Evolutionary conservation across 768 basidiomycete species (phyloP).

Genomic region (Podaxis mareebaensis): DNA sequence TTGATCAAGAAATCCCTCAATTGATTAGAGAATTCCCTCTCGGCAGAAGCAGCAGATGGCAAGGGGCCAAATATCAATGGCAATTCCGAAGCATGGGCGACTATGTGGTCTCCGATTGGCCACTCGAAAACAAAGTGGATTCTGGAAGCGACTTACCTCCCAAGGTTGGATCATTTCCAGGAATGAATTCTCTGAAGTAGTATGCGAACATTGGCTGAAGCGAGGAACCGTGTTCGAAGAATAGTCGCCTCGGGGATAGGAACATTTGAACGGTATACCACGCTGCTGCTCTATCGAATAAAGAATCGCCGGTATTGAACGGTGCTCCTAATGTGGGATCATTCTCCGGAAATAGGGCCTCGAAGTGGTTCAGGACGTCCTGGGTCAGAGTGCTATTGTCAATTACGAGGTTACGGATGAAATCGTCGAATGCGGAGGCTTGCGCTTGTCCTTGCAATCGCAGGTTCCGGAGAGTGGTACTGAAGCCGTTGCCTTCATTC

Average conservation of each 20-base stretch:
- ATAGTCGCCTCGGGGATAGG: conserved; percentile 48
- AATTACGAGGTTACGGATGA: conserved; percentile 49
- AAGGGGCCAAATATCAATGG: conserved; percentile 49
- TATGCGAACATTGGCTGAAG: conserved; percentile 54
- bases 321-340: conserved; percentile 46
- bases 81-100: conserved; percentile 52
- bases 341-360: conserved; percentile 47
- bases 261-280: conserved; percentile 66
- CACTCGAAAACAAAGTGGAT: neutral
- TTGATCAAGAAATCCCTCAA: conserved; percentile 56
- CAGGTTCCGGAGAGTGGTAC: conserved; percentile 36
- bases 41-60: conserved; percentile 35
- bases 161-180: conserved; percentile 45
- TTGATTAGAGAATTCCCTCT: conserved; percentile 46
- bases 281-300: conserved; percentile 55
- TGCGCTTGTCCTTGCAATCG: conserved; percentile 40
- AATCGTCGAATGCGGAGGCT: conserved; percentile 44
- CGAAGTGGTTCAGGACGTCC: conserved; percentile 40
- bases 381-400: conserved; percentile 50
- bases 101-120: conserved; percentile 24
- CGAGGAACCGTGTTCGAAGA: conserved; percentile 48
- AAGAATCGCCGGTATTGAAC: conserved; percentile 59
- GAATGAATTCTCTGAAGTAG: conserved; percentile 57
- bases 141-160: conserved; percentile 40
- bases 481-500: conserved; percentile 55